phyloP scores from a whole-genome alignment of 176 grass and related monocot species.

The Poa annua region DNA sequence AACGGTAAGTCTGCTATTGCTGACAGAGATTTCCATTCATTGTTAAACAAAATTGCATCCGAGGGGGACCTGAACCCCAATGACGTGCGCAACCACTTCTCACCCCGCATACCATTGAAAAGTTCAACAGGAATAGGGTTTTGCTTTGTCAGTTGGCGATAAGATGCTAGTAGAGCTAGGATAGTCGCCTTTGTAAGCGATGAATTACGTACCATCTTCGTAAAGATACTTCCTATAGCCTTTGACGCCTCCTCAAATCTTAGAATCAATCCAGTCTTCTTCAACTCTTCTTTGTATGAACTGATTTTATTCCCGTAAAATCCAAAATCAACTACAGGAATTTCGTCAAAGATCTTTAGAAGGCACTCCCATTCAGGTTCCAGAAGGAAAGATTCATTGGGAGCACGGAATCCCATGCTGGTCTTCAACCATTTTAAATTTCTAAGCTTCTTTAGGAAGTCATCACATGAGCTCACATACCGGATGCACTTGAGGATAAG shows the following conservation, averaged over 20 bases:
- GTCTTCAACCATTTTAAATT: conserved; percentile 63
- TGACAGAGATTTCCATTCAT: conserved; percentile 50
- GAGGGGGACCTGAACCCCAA: conserved; percentile 52
- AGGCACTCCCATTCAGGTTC: conserved; percentile 58
- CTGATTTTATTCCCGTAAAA: conserved; percentile 52
- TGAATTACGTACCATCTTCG: conserved; percentile 23
- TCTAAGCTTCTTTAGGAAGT: conserved; percentile 48
- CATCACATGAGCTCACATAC: conserved; percentile 3
- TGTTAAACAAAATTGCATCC: conserved; percentile 47
- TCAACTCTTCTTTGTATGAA: conserved; percentile 56
- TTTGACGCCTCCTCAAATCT: conserved; percentile 46
- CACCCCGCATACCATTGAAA: conserved; percentile 27
- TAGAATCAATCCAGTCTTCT: conserved; percentile 49
- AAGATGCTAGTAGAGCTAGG: conserved; percentile 54
- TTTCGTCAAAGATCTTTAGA: conserved; percentile 36
- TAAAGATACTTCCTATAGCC: conserved; percentile 44
- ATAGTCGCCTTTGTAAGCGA: conserved; percentile 40
- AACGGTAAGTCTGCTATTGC: conserved; percentile 62
- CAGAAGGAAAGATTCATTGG: conserved; percentile 54
- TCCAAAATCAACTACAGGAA: conserved; percentile 59
- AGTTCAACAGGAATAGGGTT: conserved; percentile 30
- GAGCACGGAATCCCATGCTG: conserved; percentile 56
- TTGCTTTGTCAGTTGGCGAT: conserved; percentile 34
- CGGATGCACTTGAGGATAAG: conserved; percentile 62
- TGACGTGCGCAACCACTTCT: conserved; percentile 66